Percentiles rank a stretch among this genome's conserved stretches.
Evolutionary conservation across 768 basidiomycete genomes (phyloP).

Genomic region (Neoboletus brunneissimus): DNA sequence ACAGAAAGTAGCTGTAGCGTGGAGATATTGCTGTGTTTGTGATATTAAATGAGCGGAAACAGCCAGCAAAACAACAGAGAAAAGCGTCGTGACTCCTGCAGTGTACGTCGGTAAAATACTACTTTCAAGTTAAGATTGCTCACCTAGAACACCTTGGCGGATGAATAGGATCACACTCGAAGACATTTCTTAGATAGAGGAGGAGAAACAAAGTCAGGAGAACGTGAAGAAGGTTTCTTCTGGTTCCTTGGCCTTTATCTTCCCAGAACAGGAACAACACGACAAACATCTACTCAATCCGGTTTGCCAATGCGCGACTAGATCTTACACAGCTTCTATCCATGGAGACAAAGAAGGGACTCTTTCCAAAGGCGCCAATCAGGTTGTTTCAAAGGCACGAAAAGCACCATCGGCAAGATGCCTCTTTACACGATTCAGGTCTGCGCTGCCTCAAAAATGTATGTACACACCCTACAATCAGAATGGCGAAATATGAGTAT

Average conservation of each 20-base stretch:
- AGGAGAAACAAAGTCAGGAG: not conserved
- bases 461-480: not conserved
- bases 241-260: slow-evolving; percentile 11
- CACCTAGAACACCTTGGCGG: slow-evolving; percentile 25
- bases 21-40: slow-evolving; percentile 10
- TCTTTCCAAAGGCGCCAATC: not conserved
- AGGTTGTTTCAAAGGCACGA: too few species aligned
- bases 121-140: not conserved
- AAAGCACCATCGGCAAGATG: not conserved
- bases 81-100: slow-evolving; percentile 17
- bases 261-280: not conserved
- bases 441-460: not conserved
- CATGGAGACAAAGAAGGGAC: not conserved
- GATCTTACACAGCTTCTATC: not conserved
- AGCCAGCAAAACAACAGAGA: slow-evolving; percentile 33
- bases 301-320: not conserved
- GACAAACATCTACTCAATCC: not conserved
- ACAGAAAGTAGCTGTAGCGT: slow-evolving; percentile 19
- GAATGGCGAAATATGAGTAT: not conserved
- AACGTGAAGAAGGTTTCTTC: not conserved
- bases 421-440: not conserved
- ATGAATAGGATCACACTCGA: slow-evolving; percentile 7
- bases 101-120: slow-evolving; percentile 1
- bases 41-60: slow-evolving; percentile 29
- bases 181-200: not conserved